phyloP scores from a whole-genome alignment of 2,329 filamentous ascomycete genomes.

The Fusarium newnesense region DNA sequence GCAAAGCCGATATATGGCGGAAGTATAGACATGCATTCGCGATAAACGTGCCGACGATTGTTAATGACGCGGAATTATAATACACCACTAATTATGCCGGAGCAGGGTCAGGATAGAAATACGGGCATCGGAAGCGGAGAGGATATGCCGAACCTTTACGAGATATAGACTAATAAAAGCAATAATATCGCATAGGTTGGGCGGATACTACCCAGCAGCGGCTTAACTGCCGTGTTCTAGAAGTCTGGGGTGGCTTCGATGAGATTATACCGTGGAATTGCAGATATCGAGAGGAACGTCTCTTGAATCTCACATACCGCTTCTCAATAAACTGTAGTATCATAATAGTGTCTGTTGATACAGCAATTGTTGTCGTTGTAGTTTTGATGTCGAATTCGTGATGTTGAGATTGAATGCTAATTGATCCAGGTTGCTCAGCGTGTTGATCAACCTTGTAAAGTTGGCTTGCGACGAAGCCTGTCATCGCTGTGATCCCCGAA shows the following conservation, averaged over 20 bases:
- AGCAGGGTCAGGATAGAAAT: neutral
- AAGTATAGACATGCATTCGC: neutral
- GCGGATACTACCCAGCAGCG: neutral
- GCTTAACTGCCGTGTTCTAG: neutral
- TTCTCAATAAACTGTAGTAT: neutral
- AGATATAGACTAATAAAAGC: neutral
- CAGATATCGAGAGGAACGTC: too few species aligned
- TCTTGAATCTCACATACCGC: neutral
- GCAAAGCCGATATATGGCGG: neutral
- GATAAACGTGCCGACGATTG: neutral
- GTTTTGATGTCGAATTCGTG: neutral
- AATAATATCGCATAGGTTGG: neutral
- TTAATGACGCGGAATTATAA: neutral
- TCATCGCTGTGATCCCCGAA: too few species aligned
- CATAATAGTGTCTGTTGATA: too few species aligned
- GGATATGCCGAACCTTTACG: neutral
- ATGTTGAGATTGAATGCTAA: neutral
- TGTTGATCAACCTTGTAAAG: neutral
- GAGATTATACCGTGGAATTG: too few species aligned
- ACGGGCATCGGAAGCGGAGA: neutral
- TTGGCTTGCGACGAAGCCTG: neutral
- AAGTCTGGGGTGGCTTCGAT: neutral
- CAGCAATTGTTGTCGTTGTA: rapidly evolving
- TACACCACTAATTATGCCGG: neutral
- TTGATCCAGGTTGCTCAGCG: neutral